phyloP scores from a whole-genome alignment of 129 eudicot species.

The Pulicaria dysenterica region DNA sequence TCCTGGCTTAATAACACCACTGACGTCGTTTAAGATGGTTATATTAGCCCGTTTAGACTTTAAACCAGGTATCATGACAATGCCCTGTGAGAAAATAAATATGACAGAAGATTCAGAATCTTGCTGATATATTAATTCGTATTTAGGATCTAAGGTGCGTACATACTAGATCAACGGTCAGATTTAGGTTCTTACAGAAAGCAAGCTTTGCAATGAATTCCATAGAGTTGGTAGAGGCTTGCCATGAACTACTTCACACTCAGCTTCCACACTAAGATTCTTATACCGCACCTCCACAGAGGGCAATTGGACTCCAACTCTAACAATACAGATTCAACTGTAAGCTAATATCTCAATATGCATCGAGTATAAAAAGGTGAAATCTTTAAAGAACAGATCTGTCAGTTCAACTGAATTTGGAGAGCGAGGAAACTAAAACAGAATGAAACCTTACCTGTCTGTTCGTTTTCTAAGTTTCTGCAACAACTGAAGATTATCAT shows the following conservation, averaged over 20 bases:
- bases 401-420: neutral
- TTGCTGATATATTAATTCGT: neutral
- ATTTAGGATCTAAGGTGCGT: neutral
- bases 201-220: slow-evolving; percentile 50
- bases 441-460: slow-evolving; percentile 41
- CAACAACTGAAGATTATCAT: slow-evolving; percentile 56
- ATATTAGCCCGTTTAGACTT: slow-evolving; percentile 51
- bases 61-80: slow-evolving; percentile 52
- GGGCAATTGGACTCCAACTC: slow-evolving; percentile 56
- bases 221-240: slow-evolving; percentile 64
- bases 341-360: neutral
- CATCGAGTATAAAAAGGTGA: neutral
- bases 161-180: neutral
- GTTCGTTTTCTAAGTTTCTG: slow-evolving; percentile 54
- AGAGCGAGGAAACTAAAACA: neutral
- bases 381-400: no score
- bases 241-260: slow-evolving; percentile 58
- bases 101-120: neutral
- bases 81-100: slow-evolving; percentile 35
- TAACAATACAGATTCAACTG: slow-evolving; percentile 20
- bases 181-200: slow-evolving; percentile 39
- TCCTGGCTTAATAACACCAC: slow-evolving; percentile 80
- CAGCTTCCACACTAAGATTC: slow-evolving; percentile 48
- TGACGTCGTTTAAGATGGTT: slow-evolving; percentile 54
- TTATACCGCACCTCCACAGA: slow-evolving; percentile 54